These are phyloP conservation scores for Castanea mollissima DNA, from an alignment of 306 rosid genomes.

Conservation along the genomic window DNA sequence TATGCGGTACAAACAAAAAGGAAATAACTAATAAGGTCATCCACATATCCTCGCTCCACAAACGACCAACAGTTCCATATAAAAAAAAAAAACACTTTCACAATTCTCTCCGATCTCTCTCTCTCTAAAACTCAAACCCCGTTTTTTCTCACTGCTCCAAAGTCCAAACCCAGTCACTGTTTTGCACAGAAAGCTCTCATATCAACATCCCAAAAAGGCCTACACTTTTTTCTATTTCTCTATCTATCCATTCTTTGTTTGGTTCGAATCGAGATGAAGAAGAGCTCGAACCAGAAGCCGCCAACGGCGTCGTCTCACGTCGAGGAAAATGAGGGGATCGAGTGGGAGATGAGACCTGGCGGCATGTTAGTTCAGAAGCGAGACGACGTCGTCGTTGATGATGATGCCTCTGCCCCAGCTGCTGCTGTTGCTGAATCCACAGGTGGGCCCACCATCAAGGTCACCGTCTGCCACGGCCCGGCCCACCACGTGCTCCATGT, in stretches of 20 bases:
- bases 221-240: background rate
- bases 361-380: slow-evolving; percentile 53
- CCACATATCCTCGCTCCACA: too few relatives aligned
- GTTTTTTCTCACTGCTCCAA: too few relatives aligned
- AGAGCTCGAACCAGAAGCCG: slow-evolving; percentile 1
- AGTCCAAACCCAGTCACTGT: too few relatives aligned
- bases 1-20: too few relatives aligned
- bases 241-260: background rate
- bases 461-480: slow-evolving; percentile 39
- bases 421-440: slow-evolving; percentile 7
- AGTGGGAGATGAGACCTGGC: slow-evolving; percentile 41
- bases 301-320: background rate
- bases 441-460: slow-evolving; percentile 30
- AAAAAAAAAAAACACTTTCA: too few relatives aligned
- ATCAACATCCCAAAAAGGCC: too few relatives aligned
- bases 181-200: too few relatives aligned
- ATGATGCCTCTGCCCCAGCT: background rate
- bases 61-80: too few relatives aligned
- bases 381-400: slow-evolving; percentile 9
- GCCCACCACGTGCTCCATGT: slow-evolving; percentile 29
- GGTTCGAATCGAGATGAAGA: slow-evolving; percentile 16
- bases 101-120: too few relatives aligned
- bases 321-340: slow-evolving; percentile 23
- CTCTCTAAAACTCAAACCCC: too few relatives aligned
- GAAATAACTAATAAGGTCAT: too few relatives aligned